A percentile compares a stretch with the other conserved stretches of the same genome.
Evolutionary conservation across 2,329 filamentous ascomycete genomes (phyloP).

Genomic region (Ascochyta pisi): DNA sequence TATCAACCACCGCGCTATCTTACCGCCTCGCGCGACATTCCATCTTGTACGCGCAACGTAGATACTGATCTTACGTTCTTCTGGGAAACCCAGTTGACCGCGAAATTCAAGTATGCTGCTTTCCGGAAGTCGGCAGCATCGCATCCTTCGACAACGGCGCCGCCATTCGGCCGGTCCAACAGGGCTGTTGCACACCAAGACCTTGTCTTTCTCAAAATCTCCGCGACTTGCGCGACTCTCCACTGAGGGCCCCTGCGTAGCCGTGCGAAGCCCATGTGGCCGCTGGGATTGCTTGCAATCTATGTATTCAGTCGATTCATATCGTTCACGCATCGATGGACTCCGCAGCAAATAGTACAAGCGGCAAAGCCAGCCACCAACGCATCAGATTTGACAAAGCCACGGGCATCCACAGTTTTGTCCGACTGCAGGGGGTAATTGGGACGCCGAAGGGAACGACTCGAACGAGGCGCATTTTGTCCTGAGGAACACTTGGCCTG

Average conservation of each 20-base stretch:
- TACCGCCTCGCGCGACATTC: slow-evolving; percentile 10
- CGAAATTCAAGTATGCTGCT: neutral
- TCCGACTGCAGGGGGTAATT: neutral
- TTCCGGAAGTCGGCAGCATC: slow-evolving; percentile 7
- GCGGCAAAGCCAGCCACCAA: slow-evolving; percentile 13
- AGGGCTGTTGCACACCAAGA: slow-evolving; percentile 4
- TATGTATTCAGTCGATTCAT: neutral
- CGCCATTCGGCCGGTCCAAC: slow-evolving; percentile 5
- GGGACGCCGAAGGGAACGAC: neutral
- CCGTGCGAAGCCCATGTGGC: slow-evolving; percentile 11
- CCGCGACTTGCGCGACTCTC: slow-evolving; percentile 12
- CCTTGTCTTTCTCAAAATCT: slow-evolving; percentile 14
- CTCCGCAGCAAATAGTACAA: neutral
- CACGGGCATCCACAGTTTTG: neutral
- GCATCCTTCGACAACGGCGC: slow-evolving; percentile 7
- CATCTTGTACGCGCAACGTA: neutral
- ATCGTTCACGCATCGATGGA: neutral
- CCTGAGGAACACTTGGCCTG: slow-evolving; percentile 17
- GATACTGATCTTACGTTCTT: neutral
- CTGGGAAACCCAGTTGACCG: neutral
- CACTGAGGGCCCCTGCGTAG: neutral
- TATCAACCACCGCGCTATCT: slow-evolving; percentile 15
- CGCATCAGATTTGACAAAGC: neutral
- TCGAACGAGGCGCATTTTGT: slow-evolving; percentile 1
- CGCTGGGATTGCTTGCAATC: slow-evolving; percentile 9